Conservation (phyloP, 495 filamentous ascomycete genomes). For the Tricharina praecox region DNA sequence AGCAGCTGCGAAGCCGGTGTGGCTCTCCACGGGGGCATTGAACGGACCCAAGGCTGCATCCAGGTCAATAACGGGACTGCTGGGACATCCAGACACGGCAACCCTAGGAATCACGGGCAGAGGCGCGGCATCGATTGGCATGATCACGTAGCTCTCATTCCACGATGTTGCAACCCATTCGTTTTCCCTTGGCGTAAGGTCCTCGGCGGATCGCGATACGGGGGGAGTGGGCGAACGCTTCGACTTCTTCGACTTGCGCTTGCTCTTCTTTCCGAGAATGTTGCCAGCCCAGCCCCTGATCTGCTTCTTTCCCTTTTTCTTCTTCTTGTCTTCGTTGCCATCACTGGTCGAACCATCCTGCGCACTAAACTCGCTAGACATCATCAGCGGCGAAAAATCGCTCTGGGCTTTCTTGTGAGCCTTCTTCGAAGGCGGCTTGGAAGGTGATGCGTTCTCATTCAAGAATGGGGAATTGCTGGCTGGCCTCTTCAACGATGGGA, state of each 20-base stretch:
- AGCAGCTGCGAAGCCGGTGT: conserved; percentile 40
- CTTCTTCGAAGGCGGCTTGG: conserved; percentile 17
- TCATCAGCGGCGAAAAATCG: conserved; percentile 21
- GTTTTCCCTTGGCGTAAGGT: conserved; percentile 15
- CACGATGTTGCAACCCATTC: conserved; percentile 26
- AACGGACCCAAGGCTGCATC: conserved; percentile 92
- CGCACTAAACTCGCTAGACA: conserved; percentile 6
- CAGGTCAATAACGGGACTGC: conserved; percentile 72
- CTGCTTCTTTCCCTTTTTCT: conserved; percentile 27
- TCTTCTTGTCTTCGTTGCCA: conserved; percentile 4
- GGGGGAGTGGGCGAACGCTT: conserved; percentile 25
- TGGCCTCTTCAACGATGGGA: conserved; percentile 15
- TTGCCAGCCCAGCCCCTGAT: conserved; percentile 26
- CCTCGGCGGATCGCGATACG: conserved; percentile 13
- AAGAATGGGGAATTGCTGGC: conserved; percentile 8
- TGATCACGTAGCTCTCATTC: conserved; percentile 27
- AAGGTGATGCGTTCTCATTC: conserved; percentile 9
- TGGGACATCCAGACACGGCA: conserved; percentile 14
- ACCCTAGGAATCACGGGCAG: conserved; percentile 12
- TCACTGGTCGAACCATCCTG: background rate
- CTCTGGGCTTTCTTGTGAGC: conserved; percentile 25
- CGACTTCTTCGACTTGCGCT: conserved; percentile 18
- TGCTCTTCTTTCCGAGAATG: conserved; percentile 19
- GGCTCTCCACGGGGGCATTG: conserved; percentile 53
- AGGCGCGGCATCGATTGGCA: conserved; percentile 24